Conservation (phyloP, 306 rosid genomes). For the Vigna unguiculata region DNA sequence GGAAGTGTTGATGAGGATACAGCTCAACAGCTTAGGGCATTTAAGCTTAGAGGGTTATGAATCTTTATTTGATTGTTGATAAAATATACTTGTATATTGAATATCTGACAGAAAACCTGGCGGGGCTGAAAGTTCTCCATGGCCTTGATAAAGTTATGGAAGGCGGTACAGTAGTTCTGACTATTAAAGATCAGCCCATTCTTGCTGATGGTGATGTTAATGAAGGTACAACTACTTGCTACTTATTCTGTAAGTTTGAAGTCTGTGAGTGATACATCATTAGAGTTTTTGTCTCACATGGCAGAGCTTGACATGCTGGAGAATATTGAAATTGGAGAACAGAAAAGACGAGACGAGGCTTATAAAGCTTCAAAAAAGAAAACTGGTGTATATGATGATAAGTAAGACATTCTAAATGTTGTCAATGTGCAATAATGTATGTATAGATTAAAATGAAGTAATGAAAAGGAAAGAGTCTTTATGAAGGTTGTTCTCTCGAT, state of each 20-base stretch:
- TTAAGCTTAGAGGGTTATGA: slow-evolving; percentile 18
- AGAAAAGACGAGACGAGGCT: slow-evolving; percentile 81
- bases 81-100: slow-evolving; percentile 38
- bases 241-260: slow-evolving; percentile 25
- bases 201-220: slow-evolving; percentile 88
- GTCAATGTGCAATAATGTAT: background rate
- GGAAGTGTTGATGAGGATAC: slow-evolving; percentile 84
- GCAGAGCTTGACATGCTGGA: slow-evolving; percentile 94
- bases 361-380: slow-evolving; percentile 93
- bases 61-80: slow-evolving; percentile 33
- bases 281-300: slow-evolving; percentile 48
- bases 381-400: slow-evolving; percentile 79
- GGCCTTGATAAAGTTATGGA: slow-evolving; percentile 93
- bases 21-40: slow-evolving; percentile 15
- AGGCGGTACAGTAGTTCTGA: slow-evolving; percentile 94
- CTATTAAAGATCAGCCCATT: slow-evolving; percentile 90
- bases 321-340: slow-evolving; percentile 95
- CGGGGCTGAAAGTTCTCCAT: slow-evolving; percentile 95
- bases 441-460: slow-evolving; percentile 22
- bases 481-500: slow-evolving; percentile 35
- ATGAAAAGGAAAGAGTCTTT: slow-evolving; percentile 26
- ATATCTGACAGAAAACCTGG: slow-evolving; percentile 64
- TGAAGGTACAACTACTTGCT: slow-evolving; percentile 65
- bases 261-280: slow-evolving; percentile 44
- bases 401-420: slow-evolving; percentile 59